Base-by-base conservation (phyloP, 495 filamentous ascomycete genomes). In the Pseudomonodictys pantanalensis region DNA sequence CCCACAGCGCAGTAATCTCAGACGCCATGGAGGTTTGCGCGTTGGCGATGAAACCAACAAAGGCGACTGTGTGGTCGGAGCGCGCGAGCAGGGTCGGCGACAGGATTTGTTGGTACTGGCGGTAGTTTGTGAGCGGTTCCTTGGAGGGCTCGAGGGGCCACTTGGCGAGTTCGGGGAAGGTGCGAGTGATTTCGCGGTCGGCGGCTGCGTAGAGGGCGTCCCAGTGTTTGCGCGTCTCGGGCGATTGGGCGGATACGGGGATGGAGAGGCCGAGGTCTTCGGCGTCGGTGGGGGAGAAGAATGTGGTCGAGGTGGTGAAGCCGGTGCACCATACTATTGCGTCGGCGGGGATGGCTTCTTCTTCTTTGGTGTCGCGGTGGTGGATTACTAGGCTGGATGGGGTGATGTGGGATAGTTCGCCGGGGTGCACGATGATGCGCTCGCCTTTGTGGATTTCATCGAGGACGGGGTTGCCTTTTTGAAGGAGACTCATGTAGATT, bases 281-380 rank as follows among this genome's bases (percentile, higher is more conserved):
- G 26, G 57, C 26, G 12, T 60, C 57, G n/a, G 20, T 17, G n/a
- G 38, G n/a, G 18, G 10, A 17, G 29, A 60, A 60, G 41, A 53
- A 46, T 10, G 24, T 23, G 4, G 49, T 60, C 18, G 48, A 46
- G 18, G 38, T 7, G 9, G 43, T 60, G 22, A 20, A 60, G 15
- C 57, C 57, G 7, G 57, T 60, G 46, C 46, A 51, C 38, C 50
- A 60, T 1, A 60, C 30, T 7, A 60, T 45, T 7, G 57, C 57
- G 12, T 60, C 39, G 7, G 38, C 17, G 9, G 32, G 15, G 15
- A 60, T 33, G 1, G 23, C 26, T 15, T 60, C 49, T 32, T 44
- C 26, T 54, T 45, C 11, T 38, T 28, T 15, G 38, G 29, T 15
- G 35, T 2, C 11, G 26, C 30, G 20, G 30, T 12, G 23, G 39